Base-by-base conservation (phyloP, 495 filamentous ascomycete species). In the Neurospora sp. region DNA sequence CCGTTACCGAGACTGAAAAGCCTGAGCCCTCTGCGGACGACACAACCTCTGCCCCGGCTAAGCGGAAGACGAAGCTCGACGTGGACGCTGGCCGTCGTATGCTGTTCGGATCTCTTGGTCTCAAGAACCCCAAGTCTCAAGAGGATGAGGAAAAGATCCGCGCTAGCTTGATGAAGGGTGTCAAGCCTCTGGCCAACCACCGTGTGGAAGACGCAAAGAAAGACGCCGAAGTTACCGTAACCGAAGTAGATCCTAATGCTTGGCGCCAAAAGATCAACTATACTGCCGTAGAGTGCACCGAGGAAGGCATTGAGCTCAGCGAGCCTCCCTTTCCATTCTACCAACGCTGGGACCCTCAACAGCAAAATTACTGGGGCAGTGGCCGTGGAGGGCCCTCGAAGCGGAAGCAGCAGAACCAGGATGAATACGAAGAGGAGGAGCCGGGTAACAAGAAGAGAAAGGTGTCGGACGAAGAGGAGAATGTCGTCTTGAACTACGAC, bases 321-420 rank as follows among this genome's bases (percentile, higher is more conserved):
- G 86, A 90, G 27, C 94, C 96, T 0, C 92, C 92, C 3, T 98
- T 97, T 78, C 96, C 96, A 0, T 99, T 98, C 75, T 83, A 90
- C 14, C 93, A 97, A 79, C 89, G 91, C 70, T 97, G 94, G 94
- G 93, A 97, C 81, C 84, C 87, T 4, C 90, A 93, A 70, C 91
- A 94, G 72, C 83, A 89, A 75, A 72, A 73, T 39, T 75, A 69
- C 4, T 77, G 78, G 75, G 77, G 76, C 40, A 79, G 75, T n/a
- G 76, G 79, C 39, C 81, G 81, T 14, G 81, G 82, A 8, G 79
- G 83, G 8, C 75, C 77, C 40, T 77, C 78, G 40, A 85, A 84
- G 68, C 76, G 79, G 68, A 79, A 83, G 71, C 80, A 81, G 41
- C 81, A 82, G 8, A 81, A 84, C 68, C 79, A 87, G 10, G 39